Conservation (phyloP, 1,284 basidiomycete species). For the Puccinia brachypodii region DNA sequence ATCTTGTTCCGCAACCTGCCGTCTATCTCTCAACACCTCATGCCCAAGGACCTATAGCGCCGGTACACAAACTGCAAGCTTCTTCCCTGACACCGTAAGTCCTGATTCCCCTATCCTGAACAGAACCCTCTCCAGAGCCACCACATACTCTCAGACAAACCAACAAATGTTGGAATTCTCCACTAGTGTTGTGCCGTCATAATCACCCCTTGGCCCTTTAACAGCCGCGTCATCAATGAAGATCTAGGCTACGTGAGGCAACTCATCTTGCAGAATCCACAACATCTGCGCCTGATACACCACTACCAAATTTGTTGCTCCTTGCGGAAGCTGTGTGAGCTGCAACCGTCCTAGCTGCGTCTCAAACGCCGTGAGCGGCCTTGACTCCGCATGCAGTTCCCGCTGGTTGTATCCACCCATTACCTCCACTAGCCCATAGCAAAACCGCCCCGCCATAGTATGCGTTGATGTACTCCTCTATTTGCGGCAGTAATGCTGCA, state of each 20-base stretch:
- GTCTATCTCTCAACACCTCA: background rate
- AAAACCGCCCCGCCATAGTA: background rate
- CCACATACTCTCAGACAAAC: conserved; percentile 14
- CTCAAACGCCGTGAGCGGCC: conserved; percentile 25
- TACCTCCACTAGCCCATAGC: background rate
- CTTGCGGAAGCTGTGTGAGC: background rate
- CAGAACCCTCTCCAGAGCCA: conserved; percentile 5
- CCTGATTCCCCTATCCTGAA: conserved; percentile 8
- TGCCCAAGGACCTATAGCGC: conserved; percentile 7
- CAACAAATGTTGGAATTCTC: background rate
- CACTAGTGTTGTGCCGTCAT: background rate
- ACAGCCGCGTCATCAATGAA: conserved; percentile 17
- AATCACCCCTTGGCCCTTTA: background rate
- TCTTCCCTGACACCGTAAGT: conserved; percentile 8
- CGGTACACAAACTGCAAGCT: conserved; percentile 6
- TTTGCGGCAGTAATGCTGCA: background rate
- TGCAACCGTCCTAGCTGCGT: background rate
- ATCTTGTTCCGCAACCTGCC: background rate
- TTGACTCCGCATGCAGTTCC: conserved; percentile 6
- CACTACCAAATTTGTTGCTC: background rate
- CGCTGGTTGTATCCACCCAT: conserved; percentile 35
- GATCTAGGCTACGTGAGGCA: background rate
- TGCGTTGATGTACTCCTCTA: conserved; percentile 21
- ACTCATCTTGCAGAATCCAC: conserved; percentile 3
- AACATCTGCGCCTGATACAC: background rate